Percentiles rank a stretch among this genome's conserved stretches.
These are phyloP conservation scores for Arthroderma sp. DNA, from an alignment of 2,329 filamentous ascomycete genomes.

Conservation along the genomic window DNA sequence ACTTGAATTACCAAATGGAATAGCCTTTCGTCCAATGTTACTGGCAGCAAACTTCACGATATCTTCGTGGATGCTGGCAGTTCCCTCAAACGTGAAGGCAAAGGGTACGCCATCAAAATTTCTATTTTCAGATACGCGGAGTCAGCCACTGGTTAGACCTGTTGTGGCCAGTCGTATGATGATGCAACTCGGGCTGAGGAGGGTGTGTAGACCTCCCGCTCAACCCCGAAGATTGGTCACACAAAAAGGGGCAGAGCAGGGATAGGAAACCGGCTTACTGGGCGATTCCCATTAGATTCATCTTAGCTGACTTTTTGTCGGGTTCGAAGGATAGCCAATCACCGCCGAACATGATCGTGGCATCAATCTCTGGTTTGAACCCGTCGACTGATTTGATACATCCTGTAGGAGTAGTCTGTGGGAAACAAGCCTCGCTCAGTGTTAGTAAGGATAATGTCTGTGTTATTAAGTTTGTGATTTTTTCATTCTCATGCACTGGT, in stretches of 20 bases:
- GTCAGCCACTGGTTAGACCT: neutral
- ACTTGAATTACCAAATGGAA: conserved; percentile 1
- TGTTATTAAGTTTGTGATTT: too few relatives aligned
- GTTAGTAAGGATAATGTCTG: neutral
- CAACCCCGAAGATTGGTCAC: neutral
- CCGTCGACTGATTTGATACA: conserved; percentile 2
- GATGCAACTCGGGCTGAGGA: neutral
- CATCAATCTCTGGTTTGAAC: conserved; percentile 4
- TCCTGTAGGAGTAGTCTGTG: neutral
- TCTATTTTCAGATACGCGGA: neutral
- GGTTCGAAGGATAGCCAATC: conserved; percentile 1
- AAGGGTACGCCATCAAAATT: conserved; percentile 3
- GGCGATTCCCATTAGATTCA: conserved; percentile 2
- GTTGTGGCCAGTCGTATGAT: too few relatives aligned
- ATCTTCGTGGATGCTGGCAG: neutral
- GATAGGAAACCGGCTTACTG: neutral
- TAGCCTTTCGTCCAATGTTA: neutral
- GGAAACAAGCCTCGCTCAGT: neutral
- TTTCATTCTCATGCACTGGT: too few relatives aligned
- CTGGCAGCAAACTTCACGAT: neutral
- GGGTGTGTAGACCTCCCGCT: neutral
- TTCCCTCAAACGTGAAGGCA: conserved; percentile 2
- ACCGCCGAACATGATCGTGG: conserved; percentile 1
- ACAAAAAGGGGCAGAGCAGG: neutral
- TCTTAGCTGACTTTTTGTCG: neutral